Percentiles rank a stretch among this genome's conserved stretches.
These are phyloP conservation scores for Paramecium caudatum DNA, from an alignment of 73 alveolate genomes.

Conservation along the genomic window DNA sequence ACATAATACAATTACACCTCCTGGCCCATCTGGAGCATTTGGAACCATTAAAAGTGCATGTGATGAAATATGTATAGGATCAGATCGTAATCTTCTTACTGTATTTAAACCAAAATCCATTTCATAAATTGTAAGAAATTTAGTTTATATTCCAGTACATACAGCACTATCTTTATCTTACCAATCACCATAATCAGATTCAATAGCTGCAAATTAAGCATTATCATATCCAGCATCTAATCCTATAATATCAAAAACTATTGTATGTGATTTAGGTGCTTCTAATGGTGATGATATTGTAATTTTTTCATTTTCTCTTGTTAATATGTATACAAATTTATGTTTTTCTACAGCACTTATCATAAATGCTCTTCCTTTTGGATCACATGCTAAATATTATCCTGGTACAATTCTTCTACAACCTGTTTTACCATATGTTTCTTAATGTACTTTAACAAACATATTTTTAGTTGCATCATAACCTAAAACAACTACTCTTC, in stretches of 20 bases:
- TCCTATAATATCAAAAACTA: constrained; percentile 97
- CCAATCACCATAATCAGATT: constrained; percentile 98
- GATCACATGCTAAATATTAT: constrained; percentile 99
- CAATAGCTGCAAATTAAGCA: constrained; percentile 98
- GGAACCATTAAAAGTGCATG: constrained; percentile 96
- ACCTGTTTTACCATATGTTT: constrained; percentile 99
- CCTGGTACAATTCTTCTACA: constrained; percentile 99
- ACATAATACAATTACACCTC: constrained; percentile 91
- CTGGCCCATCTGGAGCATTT: constrained; percentile 98
- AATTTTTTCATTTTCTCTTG: constrained; percentile 95
- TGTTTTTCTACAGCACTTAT: constrained; percentile 99
- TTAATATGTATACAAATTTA: constrained; percentile 98
- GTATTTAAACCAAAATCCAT: constrained; percentile 99
- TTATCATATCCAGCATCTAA: constrained; percentile 99
- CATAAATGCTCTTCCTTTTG: constrained; percentile 99
- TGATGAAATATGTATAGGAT: constrained; percentile 96
- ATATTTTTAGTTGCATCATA: constrained; percentile 81
- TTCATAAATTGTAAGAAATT: constrained; percentile 96
- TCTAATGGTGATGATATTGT: constrained; percentile 98
- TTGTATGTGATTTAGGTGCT: constrained; percentile 98
- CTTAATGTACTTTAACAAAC: constrained; percentile 97
- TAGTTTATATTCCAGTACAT: constrained; percentile 87
- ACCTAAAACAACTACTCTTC: constrained; percentile 92
- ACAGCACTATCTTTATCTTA: constrained; percentile 89
- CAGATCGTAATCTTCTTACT: constrained; percentile 93